A percentile compares a stretch with the other conserved stretches of the same genome.
phyloP scores from a whole-genome alignment of 2,329 filamentous ascomycete species.

The Trichoderma semiorbis region DNA sequence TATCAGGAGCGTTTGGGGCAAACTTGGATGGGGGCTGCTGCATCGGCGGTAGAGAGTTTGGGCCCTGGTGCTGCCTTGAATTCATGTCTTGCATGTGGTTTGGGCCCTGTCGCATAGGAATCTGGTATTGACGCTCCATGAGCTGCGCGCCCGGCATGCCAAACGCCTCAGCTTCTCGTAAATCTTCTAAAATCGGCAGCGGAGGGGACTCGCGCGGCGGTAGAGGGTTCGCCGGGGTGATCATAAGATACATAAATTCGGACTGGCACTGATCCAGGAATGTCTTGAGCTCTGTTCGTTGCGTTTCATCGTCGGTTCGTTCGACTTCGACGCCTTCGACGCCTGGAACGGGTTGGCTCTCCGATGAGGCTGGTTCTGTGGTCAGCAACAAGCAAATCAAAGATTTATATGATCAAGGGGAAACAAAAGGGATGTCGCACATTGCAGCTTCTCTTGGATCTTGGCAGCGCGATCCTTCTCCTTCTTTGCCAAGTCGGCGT shows the following conservation, averaged over 20 bases:
- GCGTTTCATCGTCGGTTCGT: slow-evolving; percentile 47
- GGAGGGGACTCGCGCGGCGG: slow-evolving; percentile 62
- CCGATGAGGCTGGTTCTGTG: slow-evolving; percentile 27
- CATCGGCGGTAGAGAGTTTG: slow-evolving; percentile 58
- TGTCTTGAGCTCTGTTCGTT: slow-evolving; percentile 52
- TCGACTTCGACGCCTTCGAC: slow-evolving; percentile 47
- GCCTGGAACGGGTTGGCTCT: slow-evolving; percentile 42
- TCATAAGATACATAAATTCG: slow-evolving; percentile 66
- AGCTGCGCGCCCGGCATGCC: slow-evolving; percentile 44
- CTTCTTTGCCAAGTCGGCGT: slow-evolving; percentile 44
- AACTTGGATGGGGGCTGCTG: slow-evolving; percentile 41
- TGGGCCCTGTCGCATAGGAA: slow-evolving; percentile 43
- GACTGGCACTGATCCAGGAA: slow-evolving; percentile 64
- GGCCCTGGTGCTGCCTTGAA: slow-evolving; percentile 50
- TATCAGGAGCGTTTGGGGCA: slow-evolving; percentile 34
- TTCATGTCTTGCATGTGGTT: slow-evolving; percentile 57
- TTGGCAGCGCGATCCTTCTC: slow-evolving; percentile 52
- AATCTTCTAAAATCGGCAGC: slow-evolving; percentile 55
- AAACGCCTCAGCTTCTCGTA: slow-evolving; percentile 53
- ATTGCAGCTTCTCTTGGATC: slow-evolving; percentile 54
- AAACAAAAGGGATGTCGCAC: slow-evolving; percentile 35
- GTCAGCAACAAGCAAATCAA: slow-evolving; percentile 19
- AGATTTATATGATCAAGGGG: not conserved
- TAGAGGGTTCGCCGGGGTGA: slow-evolving; percentile 62
- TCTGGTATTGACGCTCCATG: slow-evolving; percentile 39